Evolutionary conservation across 306 rosid genomes (phyloP), one percentile per base, ranked within the genome.

Genomic region (Glycine tomentella): DNA sequence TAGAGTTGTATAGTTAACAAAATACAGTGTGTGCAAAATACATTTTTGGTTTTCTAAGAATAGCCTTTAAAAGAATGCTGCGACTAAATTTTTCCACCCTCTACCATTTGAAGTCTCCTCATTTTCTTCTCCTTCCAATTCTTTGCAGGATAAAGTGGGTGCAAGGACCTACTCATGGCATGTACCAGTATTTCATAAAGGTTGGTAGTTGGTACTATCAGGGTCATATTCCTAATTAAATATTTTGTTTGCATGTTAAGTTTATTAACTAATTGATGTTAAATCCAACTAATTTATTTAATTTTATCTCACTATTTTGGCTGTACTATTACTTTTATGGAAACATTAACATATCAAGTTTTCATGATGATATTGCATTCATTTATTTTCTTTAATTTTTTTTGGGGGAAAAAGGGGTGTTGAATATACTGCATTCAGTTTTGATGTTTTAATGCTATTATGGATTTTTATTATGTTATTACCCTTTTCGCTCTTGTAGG

Each of bases 111-210:
- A 68, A 14, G 14, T 72, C 74, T 78, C 50, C 53, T 62, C 8
- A 11, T n/a, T 81, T 75, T 61, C 13, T 72, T 31, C 68, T 50
- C 36, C 56, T 76, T 20, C 25, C 25, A 20, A 20, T 20, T 0
- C 25, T 20, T 20, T 87, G 85, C 92, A 94, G 98, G 83, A 87
- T 81, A 79, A 85, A 92, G 45, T 91, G 98, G 98, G 82, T 77
- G 55, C 95, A 88, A 81, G 90, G 90, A 84, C 25, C 86, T 33
- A 73, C 69, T 61, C 87, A 86, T 81, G 97, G 97, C 61, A 68
- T 84, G 79, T 88, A 94, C 90, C 97, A 92, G 85, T 94, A 94
- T 87, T 94, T 94, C 80, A 69, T 92, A 82, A 94, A 94, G 98
- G 98, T 94, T 84, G 77, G 94, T 86, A 63, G 98, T 94, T 84